Base-by-base conservation (phyloP, 371 early-diverging fungal species). In the Massospora cicadina region DNA sequence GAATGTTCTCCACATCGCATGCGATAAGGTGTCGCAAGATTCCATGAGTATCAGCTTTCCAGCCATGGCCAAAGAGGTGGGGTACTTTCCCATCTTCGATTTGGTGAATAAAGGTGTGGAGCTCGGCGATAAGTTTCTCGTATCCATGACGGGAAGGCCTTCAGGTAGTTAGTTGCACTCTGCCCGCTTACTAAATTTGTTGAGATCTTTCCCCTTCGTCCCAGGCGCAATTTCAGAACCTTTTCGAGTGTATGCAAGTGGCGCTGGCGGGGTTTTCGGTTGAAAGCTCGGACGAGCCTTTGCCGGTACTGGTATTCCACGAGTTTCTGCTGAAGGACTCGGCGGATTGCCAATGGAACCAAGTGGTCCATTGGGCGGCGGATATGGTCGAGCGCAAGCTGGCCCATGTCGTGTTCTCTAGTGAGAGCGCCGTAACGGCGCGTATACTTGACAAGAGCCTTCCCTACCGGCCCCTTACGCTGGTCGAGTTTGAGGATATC, bases 21-120 rank as follows among this genome's bases (percentile, higher is more conserved):
- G 43, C 43, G 43, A 43, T 17, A 43, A 43, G 17, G 43, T 43
- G 5, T 43, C 43, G 43, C 43, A 43, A 17, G 43, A 43, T 43
- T 10, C 10, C 43, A 43, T 43, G 17, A 57, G 25, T 26, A 57
- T 25, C n/a, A 26, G 26, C 28, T 57, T 57, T 25, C 12, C 58
- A 10, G 23, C 58, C 17, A 17, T 57, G 17, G 58, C 58, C 28
- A 57, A 57, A n/a, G 58, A 57, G 28, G 23, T 57, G 25, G 58
- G 58, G 12, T 57, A 57, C 28, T 57, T 57, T n/a, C 58, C 58
- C 23, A n/a, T 57, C n/a, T 57, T 57, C 1, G 58, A 57, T 57
- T 3, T 57, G 12, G 12, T 57, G 28, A 57, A 57, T n/a, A 57
- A 1, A n/a, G 28, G 12, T 12, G 28, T 57, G 3, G n/a, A n/a